Conservation (phyloP, 768 basidiomycete species). For the Favolaschia claudopus region DNA sequence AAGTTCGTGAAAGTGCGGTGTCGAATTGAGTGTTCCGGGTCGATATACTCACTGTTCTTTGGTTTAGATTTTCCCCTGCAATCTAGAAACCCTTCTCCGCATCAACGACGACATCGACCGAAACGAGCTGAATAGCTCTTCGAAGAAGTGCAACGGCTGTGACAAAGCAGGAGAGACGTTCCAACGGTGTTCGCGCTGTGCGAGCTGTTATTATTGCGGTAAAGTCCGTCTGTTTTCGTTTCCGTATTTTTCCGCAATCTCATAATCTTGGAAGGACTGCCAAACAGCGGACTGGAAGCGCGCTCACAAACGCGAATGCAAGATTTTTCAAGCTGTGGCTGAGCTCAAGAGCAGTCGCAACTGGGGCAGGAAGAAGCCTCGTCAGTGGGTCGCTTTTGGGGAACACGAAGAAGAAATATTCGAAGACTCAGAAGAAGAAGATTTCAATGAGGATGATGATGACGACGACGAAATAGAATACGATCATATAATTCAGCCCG, state of each 20-base stretch:
- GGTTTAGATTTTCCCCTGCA: slow-evolving; percentile 22
- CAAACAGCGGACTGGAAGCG: slow-evolving; percentile 23
- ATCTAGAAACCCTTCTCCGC: slow-evolving; percentile 18
- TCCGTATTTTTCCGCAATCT: neutral
- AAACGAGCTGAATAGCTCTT: slow-evolving; percentile 7
- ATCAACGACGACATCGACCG: slow-evolving; percentile 26
- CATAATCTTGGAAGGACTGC: slow-evolving; percentile 15
- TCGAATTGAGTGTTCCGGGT: neutral
- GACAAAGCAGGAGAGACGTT: slow-evolving; percentile 20
- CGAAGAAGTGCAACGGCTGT: slow-evolving; percentile 19
- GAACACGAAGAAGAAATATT: neutral
- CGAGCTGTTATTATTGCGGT: slow-evolving; percentile 16
- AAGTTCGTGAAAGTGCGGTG: slow-evolving; percentile 24
- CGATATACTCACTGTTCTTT: neutral
- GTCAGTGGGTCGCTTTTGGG: slow-evolving; percentile 18
- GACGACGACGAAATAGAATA: too few relatives aligned
- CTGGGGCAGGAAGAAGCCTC: slow-evolving; percentile 10
- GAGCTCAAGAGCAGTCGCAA: slow-evolving; percentile 23
- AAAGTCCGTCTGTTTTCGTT: neutral
- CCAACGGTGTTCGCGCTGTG: slow-evolving; percentile 22
- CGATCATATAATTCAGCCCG: slow-evolving; percentile 3
- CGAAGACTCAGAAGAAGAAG: too few relatives aligned
- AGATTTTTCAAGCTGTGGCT: slow-evolving; percentile 15
- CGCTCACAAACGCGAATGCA: slow-evolving; percentile 26
- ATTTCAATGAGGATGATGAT: too few relatives aligned